Evolutionary conservation across 2,329 filamentous ascomycete genomes (phyloP).

Genomic region (Trichophyton schoenleinii): DNA sequence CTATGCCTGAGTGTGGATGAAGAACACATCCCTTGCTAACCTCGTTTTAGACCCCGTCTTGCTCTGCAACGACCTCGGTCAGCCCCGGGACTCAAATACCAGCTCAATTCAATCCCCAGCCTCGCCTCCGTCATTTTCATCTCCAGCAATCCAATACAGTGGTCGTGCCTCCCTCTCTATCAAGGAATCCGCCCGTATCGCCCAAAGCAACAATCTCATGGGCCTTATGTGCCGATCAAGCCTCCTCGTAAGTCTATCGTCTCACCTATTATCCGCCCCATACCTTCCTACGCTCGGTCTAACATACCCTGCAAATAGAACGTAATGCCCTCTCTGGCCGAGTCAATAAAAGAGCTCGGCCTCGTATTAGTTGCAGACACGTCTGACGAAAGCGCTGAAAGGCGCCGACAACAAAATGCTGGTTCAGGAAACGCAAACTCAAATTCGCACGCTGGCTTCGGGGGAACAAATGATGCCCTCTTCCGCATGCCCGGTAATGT

Average conservation of each 20-base stretch:
- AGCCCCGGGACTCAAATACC: slow-evolving; percentile 27
- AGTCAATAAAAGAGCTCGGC: slow-evolving; percentile 88
- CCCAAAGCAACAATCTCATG: slow-evolving; percentile 96
- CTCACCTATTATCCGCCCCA: background rate
- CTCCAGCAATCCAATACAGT: slow-evolving; percentile 43
- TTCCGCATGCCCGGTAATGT: slow-evolving; percentile 61
- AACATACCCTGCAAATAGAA: slow-evolving; percentile 44
- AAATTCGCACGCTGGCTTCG: slow-evolving; percentile 13
- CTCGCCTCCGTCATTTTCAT: slow-evolving; percentile 15
- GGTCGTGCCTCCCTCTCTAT: slow-evolving; percentile 70
- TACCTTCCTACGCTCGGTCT: slow-evolving; percentile 9
- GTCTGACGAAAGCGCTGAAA: slow-evolving; percentile 43
- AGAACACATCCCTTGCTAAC: background rate
- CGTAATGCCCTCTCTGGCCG: slow-evolving; percentile 81
- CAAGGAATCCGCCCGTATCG: slow-evolving; percentile 87
- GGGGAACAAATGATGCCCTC: slow-evolving; percentile 27
- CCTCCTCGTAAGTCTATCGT: slow-evolving; percentile 55
- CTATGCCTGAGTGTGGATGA: slow-evolving; percentile 8
- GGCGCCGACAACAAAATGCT: slow-evolving; percentile 16
- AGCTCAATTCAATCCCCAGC: background rate
- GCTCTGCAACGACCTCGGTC: slow-evolving; percentile 80
- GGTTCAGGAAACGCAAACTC: slow-evolving; percentile 7
- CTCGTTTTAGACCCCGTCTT: slow-evolving; percentile 63
- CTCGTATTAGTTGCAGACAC: slow-evolving; percentile 85
- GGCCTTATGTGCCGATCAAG: slow-evolving; percentile 81